Conservation (phyloP, 2,329 filamentous ascomycete species). For the Ascochyta clinopodiicola region DNA sequence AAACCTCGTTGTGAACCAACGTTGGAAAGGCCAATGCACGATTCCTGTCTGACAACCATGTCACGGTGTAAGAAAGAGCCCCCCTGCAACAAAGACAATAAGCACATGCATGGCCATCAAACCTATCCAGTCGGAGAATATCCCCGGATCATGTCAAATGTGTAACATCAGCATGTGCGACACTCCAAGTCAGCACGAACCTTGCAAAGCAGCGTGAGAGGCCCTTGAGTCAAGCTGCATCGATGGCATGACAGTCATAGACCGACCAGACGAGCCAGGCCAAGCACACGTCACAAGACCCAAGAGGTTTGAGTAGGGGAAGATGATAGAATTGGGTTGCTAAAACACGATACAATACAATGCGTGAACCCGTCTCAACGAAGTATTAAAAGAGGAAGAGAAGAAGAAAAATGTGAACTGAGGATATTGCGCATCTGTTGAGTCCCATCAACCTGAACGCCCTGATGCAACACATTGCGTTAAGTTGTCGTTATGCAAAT, state of each 20-base stretch:
- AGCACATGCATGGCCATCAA: background rate
- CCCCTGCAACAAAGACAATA: background rate
- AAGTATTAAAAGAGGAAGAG: constrained; percentile 1
- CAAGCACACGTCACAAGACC: background rate
- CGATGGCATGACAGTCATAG: no score
- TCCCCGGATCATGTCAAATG: background rate
- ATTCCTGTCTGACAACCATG: background rate
- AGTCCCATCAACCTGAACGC: constrained; percentile 3
- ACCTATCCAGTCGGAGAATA: constrained; percentile 1
- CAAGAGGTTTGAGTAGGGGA: no score
- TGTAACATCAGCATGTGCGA: background rate
- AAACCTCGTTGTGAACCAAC: background rate
- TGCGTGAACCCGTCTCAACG: background rate
- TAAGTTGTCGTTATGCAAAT: constrained; percentile 5
- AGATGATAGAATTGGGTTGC: background rate
- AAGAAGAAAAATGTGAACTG: background rate
- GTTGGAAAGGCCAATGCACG: background rate
- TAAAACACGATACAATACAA: constrained; percentile 9
- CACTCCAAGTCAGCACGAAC: background rate
- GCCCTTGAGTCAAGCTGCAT: background rate
- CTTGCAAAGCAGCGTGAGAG: no score
- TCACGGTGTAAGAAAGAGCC: background rate
- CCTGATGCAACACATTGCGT: constrained; percentile 11
- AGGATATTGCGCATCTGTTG: constrained; percentile 5
- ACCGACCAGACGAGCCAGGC: background rate